phyloP scores from a whole-genome alignment of 768 basidiomycete species.

The Rhizopogon vinicolor region DNA sequence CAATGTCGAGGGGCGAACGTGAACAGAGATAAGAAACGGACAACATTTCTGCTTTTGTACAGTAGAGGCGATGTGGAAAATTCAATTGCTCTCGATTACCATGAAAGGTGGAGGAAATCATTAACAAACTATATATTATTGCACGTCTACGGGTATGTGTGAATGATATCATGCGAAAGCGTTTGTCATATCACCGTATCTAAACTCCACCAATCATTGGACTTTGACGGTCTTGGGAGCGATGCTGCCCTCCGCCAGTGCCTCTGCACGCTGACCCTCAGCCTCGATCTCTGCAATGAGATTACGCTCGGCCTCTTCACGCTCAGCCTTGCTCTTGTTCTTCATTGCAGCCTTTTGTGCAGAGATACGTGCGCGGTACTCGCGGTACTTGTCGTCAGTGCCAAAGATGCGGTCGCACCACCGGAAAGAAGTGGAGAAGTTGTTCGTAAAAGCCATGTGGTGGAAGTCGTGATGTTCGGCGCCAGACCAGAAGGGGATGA shows the following conservation, averaged over 20 bases:
- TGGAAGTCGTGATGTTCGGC: conserved; percentile 99
- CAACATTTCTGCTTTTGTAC: no score
- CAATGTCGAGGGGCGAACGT: no score
- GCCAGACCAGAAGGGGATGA: conserved; percentile 94
- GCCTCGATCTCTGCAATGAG: conserved; percentile 67
- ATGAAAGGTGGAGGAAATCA: background rate
- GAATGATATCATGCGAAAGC: background rate
- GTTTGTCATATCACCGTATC: background rate
- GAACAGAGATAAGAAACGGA: no score
- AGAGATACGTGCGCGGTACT: conserved; percentile 64
- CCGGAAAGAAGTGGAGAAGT: conserved; percentile 90
- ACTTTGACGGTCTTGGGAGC: conserved; percentile 20
- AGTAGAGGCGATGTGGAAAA: no score
- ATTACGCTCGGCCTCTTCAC: conserved; percentile 51
- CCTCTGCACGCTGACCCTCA: conserved; percentile 70
- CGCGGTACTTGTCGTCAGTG: conserved; percentile 86
- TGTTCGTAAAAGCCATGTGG: conserved; percentile 94
- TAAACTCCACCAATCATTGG: conserved; percentile 11
- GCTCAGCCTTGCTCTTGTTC: conserved; percentile 49
- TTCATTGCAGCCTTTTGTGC: conserved; percentile 57
- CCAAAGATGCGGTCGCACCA: conserved; percentile 90
- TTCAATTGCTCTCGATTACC: background rate
- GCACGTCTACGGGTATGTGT: conserved; percentile 6
- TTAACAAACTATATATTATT: conserved; percentile 6
- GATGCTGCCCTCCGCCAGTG: conserved; percentile 37